Conservation (phyloP, 2,329 filamentous ascomycete genomes). For the Thelonectria olida region DNA sequence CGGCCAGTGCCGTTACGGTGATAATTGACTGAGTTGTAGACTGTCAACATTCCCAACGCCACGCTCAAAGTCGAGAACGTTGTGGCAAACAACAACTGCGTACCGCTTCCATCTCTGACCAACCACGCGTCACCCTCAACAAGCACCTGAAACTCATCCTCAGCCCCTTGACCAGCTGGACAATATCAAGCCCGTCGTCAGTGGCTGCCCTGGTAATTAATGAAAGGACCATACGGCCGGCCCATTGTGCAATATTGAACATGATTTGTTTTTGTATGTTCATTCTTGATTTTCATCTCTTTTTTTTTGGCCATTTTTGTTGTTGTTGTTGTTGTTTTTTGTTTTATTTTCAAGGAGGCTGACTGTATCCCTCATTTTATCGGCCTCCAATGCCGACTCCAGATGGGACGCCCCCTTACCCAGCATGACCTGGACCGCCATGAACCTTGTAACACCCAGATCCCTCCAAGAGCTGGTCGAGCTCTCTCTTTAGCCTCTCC, state of each 20-base stretch:
- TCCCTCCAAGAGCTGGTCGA: background rate
- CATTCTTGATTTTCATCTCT: background rate
- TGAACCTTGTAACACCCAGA: too few species aligned
- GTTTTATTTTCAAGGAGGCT: background rate
- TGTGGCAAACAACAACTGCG: too few species aligned
- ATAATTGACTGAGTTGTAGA: too few species aligned
- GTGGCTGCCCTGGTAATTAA: background rate
- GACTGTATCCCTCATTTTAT: background rate
- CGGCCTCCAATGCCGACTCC: background rate
- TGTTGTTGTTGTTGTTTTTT: background rate
- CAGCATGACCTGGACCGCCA: background rate
- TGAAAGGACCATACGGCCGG: background rate
- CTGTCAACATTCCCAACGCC: background rate
- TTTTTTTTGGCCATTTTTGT: background rate
- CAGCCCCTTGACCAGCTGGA: background rate
- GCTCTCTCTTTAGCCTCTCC: background rate
- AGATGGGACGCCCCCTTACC: background rate
- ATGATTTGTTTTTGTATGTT: background rate
- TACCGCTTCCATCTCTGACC: background rate
- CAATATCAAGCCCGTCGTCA: background rate
- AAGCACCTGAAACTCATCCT: constrained; percentile 16
- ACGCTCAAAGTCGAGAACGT: too few species aligned
- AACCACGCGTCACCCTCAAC: constrained; percentile 15
- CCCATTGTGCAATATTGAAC: background rate
- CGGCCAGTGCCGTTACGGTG: too few species aligned